Percentiles rank a stretch among this genome's conserved stretches.
Evolutionary conservation across 352 stramenopile genomes (phyloP).

Genomic region (Hyaloperonospora arabidopsidis): DNA sequence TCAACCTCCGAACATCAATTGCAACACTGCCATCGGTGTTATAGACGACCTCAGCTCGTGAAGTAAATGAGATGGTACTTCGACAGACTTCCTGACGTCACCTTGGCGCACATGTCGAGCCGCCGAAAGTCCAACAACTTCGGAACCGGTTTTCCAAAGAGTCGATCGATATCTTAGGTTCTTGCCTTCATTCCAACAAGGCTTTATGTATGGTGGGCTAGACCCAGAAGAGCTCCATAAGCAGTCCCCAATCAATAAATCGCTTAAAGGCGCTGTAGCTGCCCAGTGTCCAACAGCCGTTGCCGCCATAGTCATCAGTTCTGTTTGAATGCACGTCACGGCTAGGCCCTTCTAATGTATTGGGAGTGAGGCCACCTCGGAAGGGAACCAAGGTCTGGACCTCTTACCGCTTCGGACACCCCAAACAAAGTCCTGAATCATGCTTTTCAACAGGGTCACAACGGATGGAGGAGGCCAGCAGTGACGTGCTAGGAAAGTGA

Average conservation of each 20-base stretch:
- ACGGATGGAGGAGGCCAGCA: no score
- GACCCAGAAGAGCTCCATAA: background rate
- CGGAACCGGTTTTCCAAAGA: background rate
- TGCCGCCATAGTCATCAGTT: background rate
- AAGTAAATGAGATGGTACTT: background rate
- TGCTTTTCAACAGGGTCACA: no score
- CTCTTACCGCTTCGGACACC: no score
- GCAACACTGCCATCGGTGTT: background rate
- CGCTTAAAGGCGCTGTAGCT: background rate
- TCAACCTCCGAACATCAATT: background rate
- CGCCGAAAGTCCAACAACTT: background rate
- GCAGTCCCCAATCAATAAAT: no score
- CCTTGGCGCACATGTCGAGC: background rate
- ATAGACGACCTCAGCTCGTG: background rate
- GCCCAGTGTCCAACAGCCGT: background rate
- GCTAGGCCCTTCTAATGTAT: no score
- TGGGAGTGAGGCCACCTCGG: no score
- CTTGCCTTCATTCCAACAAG: no score
- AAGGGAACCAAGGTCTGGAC: no score
- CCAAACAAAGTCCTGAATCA: no score
- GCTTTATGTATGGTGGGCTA: background rate
- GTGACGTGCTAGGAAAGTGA: no score
- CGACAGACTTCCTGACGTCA: background rate
- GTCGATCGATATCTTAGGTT: background rate
- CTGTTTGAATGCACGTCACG: no score